A percentile compares a stretch with the other conserved stretches of the same genome.
These are phyloP conservation scores for Rhododendron ferrugineum DNA, from an alignment of 148 eudicot genomes.

Conservation along the genomic window DNA sequence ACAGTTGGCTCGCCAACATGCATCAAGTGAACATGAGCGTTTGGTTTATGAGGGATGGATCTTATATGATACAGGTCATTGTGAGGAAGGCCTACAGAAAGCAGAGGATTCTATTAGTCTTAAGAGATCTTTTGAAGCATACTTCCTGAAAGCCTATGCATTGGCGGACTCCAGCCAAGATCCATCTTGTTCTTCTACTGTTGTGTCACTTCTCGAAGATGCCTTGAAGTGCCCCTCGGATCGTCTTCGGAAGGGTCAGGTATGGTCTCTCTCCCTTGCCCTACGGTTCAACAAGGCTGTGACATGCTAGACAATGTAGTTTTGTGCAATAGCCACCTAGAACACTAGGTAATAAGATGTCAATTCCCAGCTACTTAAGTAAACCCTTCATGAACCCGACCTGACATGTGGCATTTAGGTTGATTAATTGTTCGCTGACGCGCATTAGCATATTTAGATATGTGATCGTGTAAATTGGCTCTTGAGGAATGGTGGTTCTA, in stretches of 20 bases:
- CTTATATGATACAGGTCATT: constrained; percentile 88
- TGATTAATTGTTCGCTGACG: not conserved
- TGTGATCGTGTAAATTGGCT: not conserved
- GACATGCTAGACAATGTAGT: not conserved
- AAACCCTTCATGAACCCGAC: not conserved
- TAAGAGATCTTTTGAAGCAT: constrained; percentile 94
- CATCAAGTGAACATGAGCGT: constrained; percentile 71
- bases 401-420: not conserved
- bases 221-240: constrained; percentile 99
- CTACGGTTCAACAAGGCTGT: not conserved
- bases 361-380: not conserved
- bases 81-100: constrained; percentile 82
- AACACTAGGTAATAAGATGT: not conserved
- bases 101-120: constrained; percentile 89
- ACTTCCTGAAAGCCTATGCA: constrained; percentile 94
- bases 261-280: constrained; percentile 29
- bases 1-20: constrained; percentile 85
- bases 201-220: constrained; percentile 81
- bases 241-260: constrained; percentile 97
- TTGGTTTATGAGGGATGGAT: constrained; percentile 99
- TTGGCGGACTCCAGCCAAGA: constrained; percentile 89
- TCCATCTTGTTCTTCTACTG: constrained; percentile 71
- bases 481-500: not conserved
- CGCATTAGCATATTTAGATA: not conserved
- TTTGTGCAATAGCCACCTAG: not conserved